phyloP scores from a whole-genome alignment of 2,329 filamentous ascomycete genomes.

The Aspergillus unguis region DNA sequence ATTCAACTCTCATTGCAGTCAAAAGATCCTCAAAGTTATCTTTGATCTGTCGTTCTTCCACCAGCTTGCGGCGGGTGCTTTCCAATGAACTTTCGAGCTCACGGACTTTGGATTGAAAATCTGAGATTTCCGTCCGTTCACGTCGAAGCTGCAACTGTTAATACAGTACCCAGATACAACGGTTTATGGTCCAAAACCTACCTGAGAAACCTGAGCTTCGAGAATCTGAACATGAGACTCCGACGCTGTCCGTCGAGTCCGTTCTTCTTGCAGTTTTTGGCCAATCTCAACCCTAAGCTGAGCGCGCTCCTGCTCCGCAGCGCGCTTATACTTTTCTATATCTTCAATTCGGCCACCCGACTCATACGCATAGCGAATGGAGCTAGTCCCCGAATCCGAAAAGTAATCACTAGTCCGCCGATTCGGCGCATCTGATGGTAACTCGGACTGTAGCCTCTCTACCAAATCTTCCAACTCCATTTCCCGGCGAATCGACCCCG shows the following conservation, averaged over 20 bases:
- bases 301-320: constrained; percentile 86
- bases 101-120: constrained; percentile 58
- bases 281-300: constrained; percentile 80
- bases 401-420: constrained; percentile 95
- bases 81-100: constrained; percentile 80
- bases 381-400: constrained; percentile 90
- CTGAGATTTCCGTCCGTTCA: constrained; percentile 53
- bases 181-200: constrained; percentile 30
- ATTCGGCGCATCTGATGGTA: constrained; percentile 50
- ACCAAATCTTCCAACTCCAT: constrained; percentile 96
- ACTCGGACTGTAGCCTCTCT: constrained; percentile 79
- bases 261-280: constrained; percentile 82
- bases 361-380: constrained; percentile 69
- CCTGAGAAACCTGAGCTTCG: constrained; percentile 70
- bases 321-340: constrained; percentile 76
- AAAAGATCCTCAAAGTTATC: constrained; percentile 92
- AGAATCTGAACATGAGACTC: constrained; percentile 82
- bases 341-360: constrained; percentile 59
- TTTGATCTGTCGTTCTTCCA: constrained; percentile 82
- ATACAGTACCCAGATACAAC: not conserved
- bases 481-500: constrained; percentile 86
- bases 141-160: constrained; percentile 37
- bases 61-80: constrained; percentile 74
- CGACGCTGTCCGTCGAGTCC: constrained; percentile 68
- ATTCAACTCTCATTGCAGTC: constrained; percentile 74